These are phyloP conservation scores for Discostella stelligeroides DNA, from an alignment of 108 stramenopile species.

Conservation along the genomic window DNA sequence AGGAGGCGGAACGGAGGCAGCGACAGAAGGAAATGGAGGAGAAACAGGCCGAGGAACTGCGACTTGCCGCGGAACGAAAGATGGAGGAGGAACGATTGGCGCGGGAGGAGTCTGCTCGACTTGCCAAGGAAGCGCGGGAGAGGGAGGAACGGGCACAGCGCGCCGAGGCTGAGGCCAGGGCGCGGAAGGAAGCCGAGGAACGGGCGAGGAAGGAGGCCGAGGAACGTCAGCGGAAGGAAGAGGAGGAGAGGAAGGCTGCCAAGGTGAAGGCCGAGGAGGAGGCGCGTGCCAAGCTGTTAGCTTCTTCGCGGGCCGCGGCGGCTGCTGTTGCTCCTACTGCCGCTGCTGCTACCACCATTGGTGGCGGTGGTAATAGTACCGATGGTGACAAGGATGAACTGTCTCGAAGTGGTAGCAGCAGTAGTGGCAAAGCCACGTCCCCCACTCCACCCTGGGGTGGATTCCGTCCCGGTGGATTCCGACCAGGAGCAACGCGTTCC, in stretches of 20 bases:
- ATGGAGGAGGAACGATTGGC: constrained; percentile 24
- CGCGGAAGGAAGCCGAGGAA: constrained; percentile 35
- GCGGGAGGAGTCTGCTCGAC: constrained; percentile 20
- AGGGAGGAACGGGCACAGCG: constrained; percentile 17
- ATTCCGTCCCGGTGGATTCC: constrained; percentile 39
- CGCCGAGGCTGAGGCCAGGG: constrained; percentile 32
- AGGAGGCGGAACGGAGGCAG: constrained; percentile 40
- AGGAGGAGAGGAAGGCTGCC: constrained; percentile 37
- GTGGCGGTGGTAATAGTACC: neutral
- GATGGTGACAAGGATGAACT: neutral
- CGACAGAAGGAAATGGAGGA: constrained; percentile 9
- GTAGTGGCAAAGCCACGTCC: neutral
- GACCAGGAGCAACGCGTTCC: constrained; percentile 18
- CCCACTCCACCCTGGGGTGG: constrained; percentile 26
- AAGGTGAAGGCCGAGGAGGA: constrained; percentile 34
- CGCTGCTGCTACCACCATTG: neutral
- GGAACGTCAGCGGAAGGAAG: constrained; percentile 25
- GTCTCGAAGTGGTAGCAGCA: neutral
- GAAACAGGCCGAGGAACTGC: constrained; percentile 27
- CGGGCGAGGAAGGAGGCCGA: constrained; percentile 40
- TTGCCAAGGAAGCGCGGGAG: constrained; percentile 37
- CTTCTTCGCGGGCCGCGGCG: neutral
- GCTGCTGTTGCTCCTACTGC: constrained; percentile 7
- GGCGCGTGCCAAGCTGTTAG: constrained; percentile 20
- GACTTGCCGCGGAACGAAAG: constrained; percentile 19